These are phyloP conservation scores for Fusarium humuli DNA, from an alignment of 2,329 filamentous ascomycete species.

Conservation along the genomic window DNA sequence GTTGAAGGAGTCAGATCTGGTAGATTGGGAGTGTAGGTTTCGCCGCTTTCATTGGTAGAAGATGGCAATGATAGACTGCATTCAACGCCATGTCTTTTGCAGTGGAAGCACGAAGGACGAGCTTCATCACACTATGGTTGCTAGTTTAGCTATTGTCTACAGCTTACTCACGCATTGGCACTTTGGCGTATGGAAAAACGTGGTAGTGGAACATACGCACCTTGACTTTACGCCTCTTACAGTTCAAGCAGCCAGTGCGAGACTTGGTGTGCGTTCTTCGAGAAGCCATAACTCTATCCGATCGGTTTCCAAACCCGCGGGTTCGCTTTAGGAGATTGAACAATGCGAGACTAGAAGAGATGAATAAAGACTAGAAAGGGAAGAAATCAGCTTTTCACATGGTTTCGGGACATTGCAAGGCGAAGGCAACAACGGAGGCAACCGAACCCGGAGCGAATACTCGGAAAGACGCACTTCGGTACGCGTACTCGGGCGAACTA, in stretches of 20 bases:
- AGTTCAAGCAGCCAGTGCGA: constrained; percentile 49
- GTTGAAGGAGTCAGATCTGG: constrained; percentile 32
- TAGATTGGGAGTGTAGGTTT: constrained; percentile 4
- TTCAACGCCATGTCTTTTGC: constrained; percentile 44
- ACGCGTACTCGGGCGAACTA: constrained; percentile 44
- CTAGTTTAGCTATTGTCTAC: constrained; percentile 10
- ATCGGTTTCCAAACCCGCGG: constrained; percentile 34
- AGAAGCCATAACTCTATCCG: constrained; percentile 33
- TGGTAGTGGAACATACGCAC: constrained; percentile 32
- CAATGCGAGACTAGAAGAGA: constrained; percentile 12
- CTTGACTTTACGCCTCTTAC: constrained; percentile 51
- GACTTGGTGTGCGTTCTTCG: constrained; percentile 51
- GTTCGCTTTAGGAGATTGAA: constrained; percentile 21
- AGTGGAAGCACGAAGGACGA: constrained; percentile 49
- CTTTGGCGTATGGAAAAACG: neutral
- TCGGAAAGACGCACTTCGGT: constrained; percentile 28
- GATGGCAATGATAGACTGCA: constrained; percentile 45
- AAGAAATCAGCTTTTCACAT: constrained; percentile 14
- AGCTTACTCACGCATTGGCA: neutral
- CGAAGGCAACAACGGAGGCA: neutral
- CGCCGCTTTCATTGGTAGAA: neutral
- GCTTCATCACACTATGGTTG: constrained; percentile 45
- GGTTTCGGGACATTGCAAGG: constrained; percentile 10
- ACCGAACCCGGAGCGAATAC: constrained; percentile 38
- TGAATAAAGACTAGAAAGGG: constrained; percentile 9